phyloP scores from a whole-genome alignment of 2,329 filamentous ascomycete genomes.

The Nothophaeocryptopus gaeumannii region DNA sequence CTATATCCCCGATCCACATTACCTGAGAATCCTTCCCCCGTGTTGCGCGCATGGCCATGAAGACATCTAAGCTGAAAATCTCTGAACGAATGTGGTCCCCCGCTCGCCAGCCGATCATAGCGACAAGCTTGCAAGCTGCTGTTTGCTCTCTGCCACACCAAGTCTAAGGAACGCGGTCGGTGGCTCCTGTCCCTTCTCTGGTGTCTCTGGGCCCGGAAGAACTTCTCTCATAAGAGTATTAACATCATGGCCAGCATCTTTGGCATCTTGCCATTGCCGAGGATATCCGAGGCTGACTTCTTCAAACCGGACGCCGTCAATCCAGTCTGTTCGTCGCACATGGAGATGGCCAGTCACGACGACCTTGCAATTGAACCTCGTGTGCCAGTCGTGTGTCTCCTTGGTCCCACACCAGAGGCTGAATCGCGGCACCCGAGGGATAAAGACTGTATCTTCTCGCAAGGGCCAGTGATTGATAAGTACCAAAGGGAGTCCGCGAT shows the following conservation, averaged over 20 bases:
- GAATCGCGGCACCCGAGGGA: conserved; percentile 45
- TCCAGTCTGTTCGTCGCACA: conserved; percentile 47
- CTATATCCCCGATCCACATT: no score
- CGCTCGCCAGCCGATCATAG: no score
- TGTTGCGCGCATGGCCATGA: no score
- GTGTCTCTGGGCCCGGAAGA: conserved; percentile 40
- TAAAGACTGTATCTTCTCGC: conserved; percentile 44
- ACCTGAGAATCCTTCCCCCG: no score
- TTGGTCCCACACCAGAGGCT: conserved; percentile 49
- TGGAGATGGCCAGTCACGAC: conserved; percentile 49
- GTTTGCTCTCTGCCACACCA: conserved; percentile 12
- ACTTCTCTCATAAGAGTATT: conserved; percentile 48
- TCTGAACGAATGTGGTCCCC: no score
- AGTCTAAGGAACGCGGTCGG: conserved; percentile 26
- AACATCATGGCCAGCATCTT: conserved; percentile 43
- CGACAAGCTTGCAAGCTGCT: not conserved
- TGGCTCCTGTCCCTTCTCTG: conserved; percentile 30
- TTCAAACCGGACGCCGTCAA: conserved; percentile 47
- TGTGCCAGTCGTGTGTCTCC: conserved; percentile 48
- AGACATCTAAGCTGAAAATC: no score
- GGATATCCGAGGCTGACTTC: conserved; percentile 50
- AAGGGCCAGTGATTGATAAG: conserved; percentile 50
- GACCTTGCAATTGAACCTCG: conserved; percentile 45
- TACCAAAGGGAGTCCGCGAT: conserved; percentile 37
- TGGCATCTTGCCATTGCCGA: conserved; percentile 45